These are phyloP conservation scores for Euclidium syriacum DNA, from an alignment of 345 rosid genomes.

Conservation along the genomic window DNA sequence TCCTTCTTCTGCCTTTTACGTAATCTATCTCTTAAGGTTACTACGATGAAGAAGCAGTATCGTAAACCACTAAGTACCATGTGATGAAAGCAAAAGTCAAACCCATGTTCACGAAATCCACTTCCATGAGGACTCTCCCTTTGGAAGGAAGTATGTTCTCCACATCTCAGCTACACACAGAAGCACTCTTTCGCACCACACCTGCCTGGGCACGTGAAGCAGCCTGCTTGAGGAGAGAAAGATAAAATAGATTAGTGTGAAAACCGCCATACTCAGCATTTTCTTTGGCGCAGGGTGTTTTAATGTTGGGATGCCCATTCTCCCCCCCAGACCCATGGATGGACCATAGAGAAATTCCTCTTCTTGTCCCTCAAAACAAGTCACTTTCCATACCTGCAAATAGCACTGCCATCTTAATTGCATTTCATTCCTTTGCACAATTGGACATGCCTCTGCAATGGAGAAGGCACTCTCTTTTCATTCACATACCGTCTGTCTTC, in stretches of 20 bases:
- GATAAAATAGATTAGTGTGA: slow-evolving; percentile 35
- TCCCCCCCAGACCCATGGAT: slow-evolving; percentile 55
- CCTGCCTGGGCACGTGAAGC: neutral
- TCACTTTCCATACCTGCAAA: slow-evolving; percentile 62
- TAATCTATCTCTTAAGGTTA: too few relatives aligned
- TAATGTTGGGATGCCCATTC: slow-evolving; percentile 49
- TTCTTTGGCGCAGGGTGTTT: slow-evolving; percentile 94
- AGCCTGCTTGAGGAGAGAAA: slow-evolving; percentile 38
- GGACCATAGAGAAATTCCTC: slow-evolving; percentile 53
- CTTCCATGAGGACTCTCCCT: neutral
- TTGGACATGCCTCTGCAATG: slow-evolving; percentile 69
- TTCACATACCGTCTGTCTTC: slow-evolving; percentile 72
- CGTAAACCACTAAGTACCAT: slow-evolving; percentile 3
- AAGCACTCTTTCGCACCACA: neutral
- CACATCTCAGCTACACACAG: neutral
- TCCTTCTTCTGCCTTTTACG: neutral
- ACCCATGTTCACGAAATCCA: slow-evolving; percentile 2
- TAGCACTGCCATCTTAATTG: slow-evolving; percentile 66
- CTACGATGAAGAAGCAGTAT: neutral
- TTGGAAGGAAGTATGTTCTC: neutral
- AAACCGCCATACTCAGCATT: slow-evolving; percentile 85
- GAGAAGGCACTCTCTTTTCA: slow-evolving; percentile 63
- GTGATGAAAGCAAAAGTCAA: neutral
- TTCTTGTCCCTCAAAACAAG: slow-evolving; percentile 52
- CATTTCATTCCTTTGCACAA: slow-evolving; percentile 66